Evolutionary conservation across 768 basidiomycete species (phyloP), one percentile per base, ranked within the genome.

Genomic region (Mycena indigotica): DNA sequence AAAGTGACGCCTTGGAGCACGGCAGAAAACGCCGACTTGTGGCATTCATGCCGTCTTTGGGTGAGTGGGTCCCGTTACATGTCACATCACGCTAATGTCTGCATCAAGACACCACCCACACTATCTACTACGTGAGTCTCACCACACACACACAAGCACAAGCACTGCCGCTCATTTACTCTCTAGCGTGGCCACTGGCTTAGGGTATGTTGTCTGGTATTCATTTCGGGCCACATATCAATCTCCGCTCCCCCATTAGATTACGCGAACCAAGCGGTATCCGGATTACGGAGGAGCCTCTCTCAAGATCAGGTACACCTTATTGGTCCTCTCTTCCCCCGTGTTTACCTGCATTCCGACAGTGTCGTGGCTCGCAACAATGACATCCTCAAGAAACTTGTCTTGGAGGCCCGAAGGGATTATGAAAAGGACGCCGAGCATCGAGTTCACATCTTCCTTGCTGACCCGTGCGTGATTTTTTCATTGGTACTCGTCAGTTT

Each of bases 361-460:
- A 93, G 91, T 56, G 92, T 94, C 53, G 89, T 94, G 48, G 92
- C 92, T 19, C 88, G 92, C 48, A 93, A 83, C 70, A 93, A 94
- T 66, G 89, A 90, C 69, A 88, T 94, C 59, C 77, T 94, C 66
- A 94, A 93, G 80, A 86, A 85, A 67, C 82, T 95, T 19, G 91
- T 95, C 23, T 71, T 93, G 28, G 91, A 93, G 72, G 92, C 92
- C 25, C 93, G 93, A 75, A 84, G 85, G 51, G 89, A 91, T 60
- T 94, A 93, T 65, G 91, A 93, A 73, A 93, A 92, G 73, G 93
- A 95, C 70, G 90, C 91, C 56, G 89, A 91, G 64, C 91, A 93
- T 67, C 88, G 91, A 57, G 91, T 95, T 50, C 90, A 93, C 64
- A 93, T 94, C 58, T 94, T 88, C 72, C 79, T 93, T 75, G 91